These are phyloP conservation scores for Pinus taeda DNA, from an alignment of 75 land plant species.

Conservation along the genomic window DNA sequence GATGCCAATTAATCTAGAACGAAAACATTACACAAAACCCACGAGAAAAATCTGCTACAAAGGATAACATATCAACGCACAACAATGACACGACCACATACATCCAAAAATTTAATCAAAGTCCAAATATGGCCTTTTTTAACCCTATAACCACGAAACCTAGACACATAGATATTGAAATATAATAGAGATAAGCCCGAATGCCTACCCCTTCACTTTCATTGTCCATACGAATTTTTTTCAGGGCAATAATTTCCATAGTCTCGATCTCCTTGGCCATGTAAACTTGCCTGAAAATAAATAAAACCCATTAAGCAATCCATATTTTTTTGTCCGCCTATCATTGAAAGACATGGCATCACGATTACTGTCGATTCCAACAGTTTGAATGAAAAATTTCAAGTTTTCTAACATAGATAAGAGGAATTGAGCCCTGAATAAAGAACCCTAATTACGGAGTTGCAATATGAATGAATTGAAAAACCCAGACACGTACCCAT, in stretches of 20 bases:
- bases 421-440: neutral
- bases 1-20: neutral
- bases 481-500: slow-evolving; percentile 50
- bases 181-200: no score
- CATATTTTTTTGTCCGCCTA: neutral
- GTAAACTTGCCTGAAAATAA: slow-evolving; percentile 71
- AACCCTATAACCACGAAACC: no score
- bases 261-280: slow-evolving; percentile 89
- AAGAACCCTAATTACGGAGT: neutral
- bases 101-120: no score
- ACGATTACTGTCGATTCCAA: neutral
- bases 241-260: slow-evolving; percentile 89
- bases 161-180: no score
- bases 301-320: neutral
- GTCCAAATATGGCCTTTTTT: no score
- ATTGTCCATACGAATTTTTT: slow-evolving; percentile 93
- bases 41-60: neutral
- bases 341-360: neutral
- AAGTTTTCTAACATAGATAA: neutral
- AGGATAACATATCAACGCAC: no score
- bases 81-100: no score
- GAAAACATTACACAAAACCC: neutral
- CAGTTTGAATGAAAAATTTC: neutral
- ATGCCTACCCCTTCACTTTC: slow-evolving; percentile 90
- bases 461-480: neutral